Base-by-base conservation (phyloP, 2,329 filamentous ascomycete species). In the Venturia oleaginea region DNA sequence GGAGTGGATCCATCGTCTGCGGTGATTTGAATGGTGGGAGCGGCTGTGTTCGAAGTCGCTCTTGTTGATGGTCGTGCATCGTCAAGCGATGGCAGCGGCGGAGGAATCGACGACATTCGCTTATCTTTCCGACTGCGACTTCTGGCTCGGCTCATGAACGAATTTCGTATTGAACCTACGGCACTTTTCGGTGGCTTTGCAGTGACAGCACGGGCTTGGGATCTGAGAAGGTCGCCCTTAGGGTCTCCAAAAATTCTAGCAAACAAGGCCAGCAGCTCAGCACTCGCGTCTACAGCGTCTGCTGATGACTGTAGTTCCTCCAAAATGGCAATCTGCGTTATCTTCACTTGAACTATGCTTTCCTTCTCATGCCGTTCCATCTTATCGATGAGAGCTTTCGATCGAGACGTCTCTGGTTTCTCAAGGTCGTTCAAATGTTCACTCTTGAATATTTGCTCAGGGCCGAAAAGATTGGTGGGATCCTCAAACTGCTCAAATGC, bases 401-500 rank as follows among this genome's bases (percentile, higher is more conserved):
- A 62, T 7, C 10, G 24, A 46, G 60, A 69, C 34, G 57, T 46
- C 19, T 61, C 63, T 22, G 57, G 13, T 37, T 64, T 72, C 64
- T 80, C 81, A 0, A 76, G 78, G 51, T 84, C 81, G 48, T 88
- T 88, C 48, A 90, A 77, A 70, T 90, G 86, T 66, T 89, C 86
- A 70, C 86, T 89, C 68, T 83, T 81, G 68, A 83, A 89, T 2
- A 83, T 72, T 19, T 84, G 79, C 40, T 82, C 76, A 62, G 81
- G 81, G 22, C 88, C 89, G 71, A 92, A 91, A 0, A 93, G 81
- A 7, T 89, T 81, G 0, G 83, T 75, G 0, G 86, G 83, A 67
- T 91, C 86, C 63, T 87, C 86, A 70, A 96, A 95, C 71, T 96
- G 91, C 69, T 96, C 92, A 72, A 97, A 89, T 3, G 92, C 92